Evolutionary conservation across 73 alveolate species (phyloP).

Genomic region (Paramecium pentaurelia): DNA sequence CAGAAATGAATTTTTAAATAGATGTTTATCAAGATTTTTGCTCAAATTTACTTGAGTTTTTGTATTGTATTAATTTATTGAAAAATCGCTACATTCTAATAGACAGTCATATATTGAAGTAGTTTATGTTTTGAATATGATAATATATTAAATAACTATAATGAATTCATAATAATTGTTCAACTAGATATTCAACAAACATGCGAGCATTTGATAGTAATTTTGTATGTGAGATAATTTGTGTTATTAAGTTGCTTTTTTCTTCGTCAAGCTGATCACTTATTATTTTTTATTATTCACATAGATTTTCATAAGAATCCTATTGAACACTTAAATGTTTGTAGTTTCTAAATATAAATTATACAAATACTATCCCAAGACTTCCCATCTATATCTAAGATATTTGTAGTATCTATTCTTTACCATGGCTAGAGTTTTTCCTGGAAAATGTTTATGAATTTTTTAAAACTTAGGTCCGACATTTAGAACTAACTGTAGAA

Average conservation of each 20-base stretch:
- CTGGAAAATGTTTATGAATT: slow-evolving; percentile 36
- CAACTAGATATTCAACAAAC: slow-evolving; percentile 9
- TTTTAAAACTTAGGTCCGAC: slow-evolving; percentile 42
- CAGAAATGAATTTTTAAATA: neutral
- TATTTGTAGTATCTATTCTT: slow-evolving; percentile 21
- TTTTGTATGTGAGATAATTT: neutral
- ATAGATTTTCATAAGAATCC: slow-evolving; percentile 8
- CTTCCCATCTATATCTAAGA: slow-evolving; percentile 34
- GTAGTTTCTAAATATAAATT: neutral
- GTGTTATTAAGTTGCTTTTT: neutral
- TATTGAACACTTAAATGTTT: slow-evolving; percentile 18
- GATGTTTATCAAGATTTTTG: neutral
- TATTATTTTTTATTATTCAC: neutral
- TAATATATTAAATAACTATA: neutral
- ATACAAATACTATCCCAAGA: neutral
- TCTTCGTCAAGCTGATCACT: neutral
- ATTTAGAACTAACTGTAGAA: slow-evolving; percentile 14
- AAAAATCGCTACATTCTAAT: neutral
- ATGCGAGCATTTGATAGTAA: neutral
- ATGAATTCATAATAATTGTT: neutral
- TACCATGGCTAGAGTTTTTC: slow-evolving; percentile 42
- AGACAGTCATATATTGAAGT: neutral
- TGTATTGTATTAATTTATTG: neutral
- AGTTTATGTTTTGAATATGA: neutral
- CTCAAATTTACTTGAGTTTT: neutral